Percentiles rank a stretch among this genome's conserved stretches.
Evolutionary conservation across 1,139 yeast species (phyloP).

Genomic region (Trichomonascaceae sp.): DNA sequence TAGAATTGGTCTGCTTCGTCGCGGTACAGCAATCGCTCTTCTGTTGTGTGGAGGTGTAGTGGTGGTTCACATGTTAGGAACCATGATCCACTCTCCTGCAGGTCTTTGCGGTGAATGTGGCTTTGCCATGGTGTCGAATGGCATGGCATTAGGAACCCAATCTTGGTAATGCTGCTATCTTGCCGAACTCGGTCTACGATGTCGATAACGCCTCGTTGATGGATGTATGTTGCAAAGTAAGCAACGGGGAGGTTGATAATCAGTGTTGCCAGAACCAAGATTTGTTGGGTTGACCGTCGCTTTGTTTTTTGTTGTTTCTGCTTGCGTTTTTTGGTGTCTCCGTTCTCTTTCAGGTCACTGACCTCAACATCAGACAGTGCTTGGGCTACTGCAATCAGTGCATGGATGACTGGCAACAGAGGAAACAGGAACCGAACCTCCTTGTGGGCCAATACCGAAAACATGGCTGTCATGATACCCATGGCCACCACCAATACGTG

Average conservation of each 20-base stretch:
- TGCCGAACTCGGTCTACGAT: slow-evolving; percentile 42
- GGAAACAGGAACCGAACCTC: slow-evolving; percentile 89
- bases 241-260: slow-evolving; percentile 35
- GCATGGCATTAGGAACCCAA: slow-evolving; percentile 86
- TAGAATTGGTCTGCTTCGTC: slow-evolving; percentile 86
- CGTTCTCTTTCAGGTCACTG: background rate
- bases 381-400: slow-evolving; percentile 13
- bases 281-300: no score
- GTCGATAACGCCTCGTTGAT: slow-evolving; percentile 77
- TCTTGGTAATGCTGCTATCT: slow-evolving; percentile 32
- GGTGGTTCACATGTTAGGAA: slow-evolving; percentile 92
- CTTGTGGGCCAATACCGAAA: slow-evolving; percentile 65
- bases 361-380: slow-evolving; percentile 6
- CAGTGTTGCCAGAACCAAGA: slow-evolving; percentile 11
- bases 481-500: slow-evolving; percentile 23
- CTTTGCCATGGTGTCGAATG: slow-evolving; percentile 97
- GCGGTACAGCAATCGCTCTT: slow-evolving; percentile 35
- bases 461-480: slow-evolving; percentile 34
- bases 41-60: slow-evolving; percentile 23
- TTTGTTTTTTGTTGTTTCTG: no score
- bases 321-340: slow-evolving; percentile 1
- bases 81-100: slow-evolving; percentile 37
- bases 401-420: slow-evolving; percentile 58
- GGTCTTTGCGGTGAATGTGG: slow-evolving; percentile 48
- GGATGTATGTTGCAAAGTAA: slow-evolving; percentile 43